Evolutionary conservation across 2,329 filamentous ascomycete genomes (phyloP).

Genomic region (Aspergillus viridinutans): DNA sequence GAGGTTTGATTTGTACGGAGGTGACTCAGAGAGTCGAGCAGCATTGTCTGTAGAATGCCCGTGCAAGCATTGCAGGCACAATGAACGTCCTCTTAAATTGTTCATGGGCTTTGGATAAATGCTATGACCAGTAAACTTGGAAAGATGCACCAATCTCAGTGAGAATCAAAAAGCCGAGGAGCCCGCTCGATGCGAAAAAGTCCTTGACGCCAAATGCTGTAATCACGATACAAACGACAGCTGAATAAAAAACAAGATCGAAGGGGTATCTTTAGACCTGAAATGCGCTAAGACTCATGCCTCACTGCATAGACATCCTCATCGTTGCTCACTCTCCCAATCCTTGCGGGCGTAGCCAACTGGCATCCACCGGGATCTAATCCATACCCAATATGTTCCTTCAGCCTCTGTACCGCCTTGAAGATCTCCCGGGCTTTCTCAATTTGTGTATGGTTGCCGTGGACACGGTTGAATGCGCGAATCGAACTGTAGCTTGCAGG

Average conservation of each 20-base stretch:
- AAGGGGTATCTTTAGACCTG: conserved; percentile 2
- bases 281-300: conserved; percentile 9
- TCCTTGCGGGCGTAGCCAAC: conserved; percentile 50
- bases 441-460: conserved; percentile 40
- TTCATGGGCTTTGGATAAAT: background rate
- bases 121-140: background rate
- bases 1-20: background rate
- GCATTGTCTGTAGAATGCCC: too few species aligned
- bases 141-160: background rate
- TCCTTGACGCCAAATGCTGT: background rate
- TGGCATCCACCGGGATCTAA: conserved; percentile 52
- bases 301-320: conserved; percentile 43
- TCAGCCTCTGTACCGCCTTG: conserved; percentile 46
- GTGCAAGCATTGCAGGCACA: background rate
- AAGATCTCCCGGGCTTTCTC: conserved; percentile 45
- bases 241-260: background rate
- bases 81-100: background rate
- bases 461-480: conserved; percentile 40
- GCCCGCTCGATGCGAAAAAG: background rate
- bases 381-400: conserved; percentile 49
- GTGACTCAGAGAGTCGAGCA: too few species aligned
- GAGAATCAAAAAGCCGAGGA: background rate
- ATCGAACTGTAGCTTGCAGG: conserved; percentile 32
- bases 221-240: background rate
- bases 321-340: conserved; percentile 47